Evolutionary conservation across 768 basidiomycete genomes (phyloP), one percentile per base, ranked within the genome.

Genomic region (Hysterangium stoloniferum): DNA sequence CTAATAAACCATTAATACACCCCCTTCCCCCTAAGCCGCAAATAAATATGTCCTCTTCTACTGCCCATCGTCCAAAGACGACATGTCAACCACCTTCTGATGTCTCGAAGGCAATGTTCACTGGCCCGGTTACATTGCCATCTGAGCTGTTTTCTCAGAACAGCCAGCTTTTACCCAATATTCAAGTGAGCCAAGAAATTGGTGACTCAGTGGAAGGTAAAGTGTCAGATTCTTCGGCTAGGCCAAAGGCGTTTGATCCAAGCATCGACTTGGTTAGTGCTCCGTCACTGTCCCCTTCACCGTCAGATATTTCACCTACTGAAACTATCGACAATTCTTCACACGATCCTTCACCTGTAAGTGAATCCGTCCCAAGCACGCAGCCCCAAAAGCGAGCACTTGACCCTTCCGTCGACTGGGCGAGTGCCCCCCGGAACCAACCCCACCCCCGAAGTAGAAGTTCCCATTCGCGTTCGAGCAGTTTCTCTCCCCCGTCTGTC

Each of bases 391-490:
- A 41, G 54, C 46, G 60, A 62, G 31, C 54, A 55, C 5, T 64
- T 65, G 28, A 65, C 57, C 55, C 51, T 52, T 58, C 33, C 60
- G 61, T 6, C 71, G 74, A 44, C 66, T 77, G 28, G 44, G 28
- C 44, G 27, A 32, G 33, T 29, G 28, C 15, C 29, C 63, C 34
- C 73, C 76, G 37, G 1, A 80, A 81, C 19, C 77, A 83, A 58
- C n/a, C n/a, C n/a, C n/a, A 57, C 59, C 61, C 36, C 63, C 62
- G 5, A 65, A 67, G 2, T 81, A 85, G 56, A 69, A 65, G 6
- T 76, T 82, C 13, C 73, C 80, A 31, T 78, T 78, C 41, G 80
- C 81, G 13, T 68, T 78, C 50, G 78, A 17, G 42, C 20, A 6
- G 13, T 41, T 4, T 33, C n/a, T 17, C 31, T 34, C 8, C 4